These are phyloP conservation scores for Pseudohyphozyma bogoriensis DNA, from an alignment of 768 basidiomycete species.

Conservation along the genomic window DNA sequence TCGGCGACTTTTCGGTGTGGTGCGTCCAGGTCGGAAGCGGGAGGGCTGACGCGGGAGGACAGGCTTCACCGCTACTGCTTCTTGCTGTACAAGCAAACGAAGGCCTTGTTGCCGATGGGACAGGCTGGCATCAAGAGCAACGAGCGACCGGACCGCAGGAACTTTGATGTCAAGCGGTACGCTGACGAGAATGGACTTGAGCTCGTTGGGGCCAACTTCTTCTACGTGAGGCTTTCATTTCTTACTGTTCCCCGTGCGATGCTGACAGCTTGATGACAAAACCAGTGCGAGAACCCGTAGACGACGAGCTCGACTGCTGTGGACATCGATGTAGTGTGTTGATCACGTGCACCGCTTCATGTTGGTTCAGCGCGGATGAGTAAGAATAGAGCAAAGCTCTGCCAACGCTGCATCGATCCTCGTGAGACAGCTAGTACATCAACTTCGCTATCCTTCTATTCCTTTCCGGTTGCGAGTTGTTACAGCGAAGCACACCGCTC, in stretches of 20 bases:
- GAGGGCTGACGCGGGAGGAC: neutral
- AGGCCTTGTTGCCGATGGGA: neutral
- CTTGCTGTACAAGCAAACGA: slow-evolving; percentile 3
- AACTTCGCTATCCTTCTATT: too few relatives aligned
- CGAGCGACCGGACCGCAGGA: neutral
- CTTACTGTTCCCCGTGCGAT: neutral
- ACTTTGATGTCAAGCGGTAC: neutral
- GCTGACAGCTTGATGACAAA: neutral
- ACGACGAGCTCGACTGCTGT: too few relatives aligned
- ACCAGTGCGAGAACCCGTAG: neutral
- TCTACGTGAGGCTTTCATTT: neutral
- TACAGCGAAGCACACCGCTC: too few relatives aligned
- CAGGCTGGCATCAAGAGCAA: neutral
- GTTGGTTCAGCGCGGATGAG: too few relatives aligned
- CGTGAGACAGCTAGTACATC: too few relatives aligned
- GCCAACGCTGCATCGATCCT: too few relatives aligned
- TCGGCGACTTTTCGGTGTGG: too few relatives aligned
- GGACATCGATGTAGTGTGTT: too few relatives aligned
- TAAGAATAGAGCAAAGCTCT: too few relatives aligned
- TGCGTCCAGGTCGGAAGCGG: neutral
- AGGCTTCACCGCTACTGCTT: slow-evolving; percentile 5
- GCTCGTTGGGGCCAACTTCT: slow-evolving; percentile 5
- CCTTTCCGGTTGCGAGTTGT: too few relatives aligned
- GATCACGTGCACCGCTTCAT: too few relatives aligned
- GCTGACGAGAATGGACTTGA: slow-evolving; percentile 1